Conservation (phyloP, 2,329 filamentous ascomycete genomes). For the Pleoardoris graminearum region DNA sequence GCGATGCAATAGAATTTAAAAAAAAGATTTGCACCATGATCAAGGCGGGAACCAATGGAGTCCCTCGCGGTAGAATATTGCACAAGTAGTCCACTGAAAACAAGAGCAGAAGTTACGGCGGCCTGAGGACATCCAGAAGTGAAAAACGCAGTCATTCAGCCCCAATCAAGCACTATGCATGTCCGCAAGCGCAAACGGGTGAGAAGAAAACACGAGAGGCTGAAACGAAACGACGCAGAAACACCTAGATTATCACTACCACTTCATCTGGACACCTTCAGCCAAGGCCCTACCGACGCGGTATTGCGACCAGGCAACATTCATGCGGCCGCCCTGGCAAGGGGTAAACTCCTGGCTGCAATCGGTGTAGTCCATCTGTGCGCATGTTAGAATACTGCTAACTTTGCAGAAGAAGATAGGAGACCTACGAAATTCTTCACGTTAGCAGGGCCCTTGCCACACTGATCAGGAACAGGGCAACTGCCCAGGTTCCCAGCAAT, state of each 20-base stretch:
- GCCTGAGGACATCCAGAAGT: no score
- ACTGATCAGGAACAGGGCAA: constrained; percentile 17
- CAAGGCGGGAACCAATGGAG: no score
- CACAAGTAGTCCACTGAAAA: no score
- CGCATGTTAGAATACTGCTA: not conserved
- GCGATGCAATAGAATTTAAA: no score
- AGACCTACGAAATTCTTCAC: constrained; percentile 23
- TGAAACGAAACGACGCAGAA: not conserved
- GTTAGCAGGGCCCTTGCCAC: constrained; percentile 16
- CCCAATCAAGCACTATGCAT: not conserved
- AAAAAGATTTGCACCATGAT: no score
- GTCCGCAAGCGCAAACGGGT: not conserved
- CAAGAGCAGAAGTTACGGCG: not conserved
- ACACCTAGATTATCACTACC: not conserved
- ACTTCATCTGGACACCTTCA: constrained; percentile 13
- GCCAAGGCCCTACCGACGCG: constrained; percentile 11
- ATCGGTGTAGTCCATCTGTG: constrained; percentile 26
- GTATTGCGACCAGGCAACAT: constrained; percentile 12
- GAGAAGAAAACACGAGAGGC: not conserved
- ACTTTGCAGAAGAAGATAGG: not conserved
- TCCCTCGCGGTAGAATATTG: no score
- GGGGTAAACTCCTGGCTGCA: constrained; percentile 23
- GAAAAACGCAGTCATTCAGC: not conserved
- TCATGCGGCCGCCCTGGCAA: constrained; percentile 25
- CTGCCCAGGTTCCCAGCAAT: constrained; percentile 16